Percentiles rank a stretch among this genome's conserved stretches.
phyloP scores from a whole-genome alignment of 2,329 filamentous ascomycete genomes.

The Diplodia corticola region DNA sequence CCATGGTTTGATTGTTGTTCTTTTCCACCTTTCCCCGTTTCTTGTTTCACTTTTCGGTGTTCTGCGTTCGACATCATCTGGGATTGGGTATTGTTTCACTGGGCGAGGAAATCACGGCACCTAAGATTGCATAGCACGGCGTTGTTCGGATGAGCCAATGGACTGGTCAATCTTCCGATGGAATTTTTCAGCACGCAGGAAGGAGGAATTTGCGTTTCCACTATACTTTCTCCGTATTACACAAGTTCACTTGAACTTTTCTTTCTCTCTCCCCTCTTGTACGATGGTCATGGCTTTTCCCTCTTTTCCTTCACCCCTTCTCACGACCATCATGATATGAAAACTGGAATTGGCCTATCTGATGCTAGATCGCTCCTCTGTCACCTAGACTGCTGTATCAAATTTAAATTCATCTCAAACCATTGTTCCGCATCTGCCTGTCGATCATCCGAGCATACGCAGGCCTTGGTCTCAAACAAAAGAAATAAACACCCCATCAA shows the following conservation, averaged over 20 bases:
- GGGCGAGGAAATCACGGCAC: not conserved
- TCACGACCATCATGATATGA: constrained; percentile 13
- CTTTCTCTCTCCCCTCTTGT: constrained; percentile 12
- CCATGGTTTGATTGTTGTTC: not conserved
- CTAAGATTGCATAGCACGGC: constrained; percentile 20
- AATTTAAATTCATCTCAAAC: not conserved
- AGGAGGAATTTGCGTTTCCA: not conserved
- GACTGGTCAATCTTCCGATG: not conserved
- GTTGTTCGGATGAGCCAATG: constrained; percentile 10
- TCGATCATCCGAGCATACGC: not conserved
- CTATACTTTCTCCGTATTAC: not conserved
- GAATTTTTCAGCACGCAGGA: not conserved
- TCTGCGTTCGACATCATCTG: not conserved
- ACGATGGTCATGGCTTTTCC: constrained; percentile 12
- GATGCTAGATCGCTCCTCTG: constrained; percentile 6
- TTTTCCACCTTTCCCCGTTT: not conserved
- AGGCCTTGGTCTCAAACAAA: not conserved
- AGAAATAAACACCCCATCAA: not conserved
- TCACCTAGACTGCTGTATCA: not conserved
- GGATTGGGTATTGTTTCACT: not conserved
- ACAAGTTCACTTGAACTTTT: not conserved
- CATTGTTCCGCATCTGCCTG: not conserved
- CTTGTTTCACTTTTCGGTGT: not conserved
- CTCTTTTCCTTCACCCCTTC: not conserved
- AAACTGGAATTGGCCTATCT: not conserved